Conservation (phyloP, 1,284 basidiomycete genomes). For the Neolentinus lepideus region DNA sequence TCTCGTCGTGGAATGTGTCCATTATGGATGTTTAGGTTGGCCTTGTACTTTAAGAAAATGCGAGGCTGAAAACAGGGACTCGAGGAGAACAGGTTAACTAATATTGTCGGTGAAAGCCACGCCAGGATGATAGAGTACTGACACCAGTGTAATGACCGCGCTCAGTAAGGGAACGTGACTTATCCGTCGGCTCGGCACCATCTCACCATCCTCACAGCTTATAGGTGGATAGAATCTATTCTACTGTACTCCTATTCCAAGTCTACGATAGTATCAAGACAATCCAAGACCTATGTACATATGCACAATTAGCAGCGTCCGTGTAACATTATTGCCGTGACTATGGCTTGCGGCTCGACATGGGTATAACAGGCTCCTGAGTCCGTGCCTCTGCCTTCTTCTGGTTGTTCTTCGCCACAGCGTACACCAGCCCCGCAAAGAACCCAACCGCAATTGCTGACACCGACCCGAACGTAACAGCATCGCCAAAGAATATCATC, state of each 20-base stretch:
- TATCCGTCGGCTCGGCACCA: background rate
- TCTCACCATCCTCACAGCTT: background rate
- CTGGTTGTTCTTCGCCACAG: slow-evolving; percentile 86
- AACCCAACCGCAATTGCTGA: slow-evolving; percentile 88
- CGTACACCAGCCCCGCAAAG: slow-evolving; percentile 86
- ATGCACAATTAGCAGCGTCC: background rate
- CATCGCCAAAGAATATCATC: slow-evolving; percentile 93
- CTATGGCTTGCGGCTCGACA: slow-evolving; percentile 36
- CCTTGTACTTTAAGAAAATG: background rate
- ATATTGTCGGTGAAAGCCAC: background rate
- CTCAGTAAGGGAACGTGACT: background rate
- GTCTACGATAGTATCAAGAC: background rate
- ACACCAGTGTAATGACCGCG: background rate
- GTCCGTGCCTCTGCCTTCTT: slow-evolving; percentile 58
- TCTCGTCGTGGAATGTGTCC: slow-evolving; percentile 73
- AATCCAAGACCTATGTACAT: background rate
- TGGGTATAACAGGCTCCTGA: slow-evolving; percentile 41
- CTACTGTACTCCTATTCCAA: background rate
- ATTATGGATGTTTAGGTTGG: slow-evolving; percentile 23
- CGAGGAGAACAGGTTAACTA: background rate
- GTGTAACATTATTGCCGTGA: too few relatives aligned
- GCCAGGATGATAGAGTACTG: background rate
- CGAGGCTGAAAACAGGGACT: background rate
- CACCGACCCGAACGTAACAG: slow-evolving; percentile 82
- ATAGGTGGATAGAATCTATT: too few relatives aligned